Evolutionary conservation across 1,284 basidiomycete genomes (phyloP).

Genomic region (Sporisorium graminicola): DNA sequence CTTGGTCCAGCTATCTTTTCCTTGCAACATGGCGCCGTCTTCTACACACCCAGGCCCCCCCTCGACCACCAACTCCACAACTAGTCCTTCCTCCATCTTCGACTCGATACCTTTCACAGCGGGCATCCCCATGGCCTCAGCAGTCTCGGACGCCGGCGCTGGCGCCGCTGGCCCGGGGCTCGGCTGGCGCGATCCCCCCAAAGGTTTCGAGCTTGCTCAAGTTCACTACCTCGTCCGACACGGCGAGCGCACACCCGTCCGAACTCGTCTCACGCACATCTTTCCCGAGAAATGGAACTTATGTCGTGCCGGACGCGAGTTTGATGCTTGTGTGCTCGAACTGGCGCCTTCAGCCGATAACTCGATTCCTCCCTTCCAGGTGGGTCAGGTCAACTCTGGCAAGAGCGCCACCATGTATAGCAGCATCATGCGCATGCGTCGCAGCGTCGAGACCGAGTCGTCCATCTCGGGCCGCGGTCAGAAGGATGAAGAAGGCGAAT

Average conservation of each 20-base stretch:
- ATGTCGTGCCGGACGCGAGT: constrained; percentile 61
- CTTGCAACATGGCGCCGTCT: constrained; percentile 7
- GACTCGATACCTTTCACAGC: constrained; percentile 33
- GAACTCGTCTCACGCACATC: constrained; percentile 58
- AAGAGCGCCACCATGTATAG: constrained; percentile 35
- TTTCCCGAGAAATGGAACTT: constrained; percentile 64
- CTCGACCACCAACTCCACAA: constrained; percentile 2
- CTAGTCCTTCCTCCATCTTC: constrained; percentile 4
- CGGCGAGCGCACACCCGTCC: constrained; percentile 66
- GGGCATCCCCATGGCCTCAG: constrained; percentile 45
- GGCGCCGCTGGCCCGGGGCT: constrained; percentile 51
- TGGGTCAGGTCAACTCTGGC: constrained; percentile 30
- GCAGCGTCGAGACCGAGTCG: constrained; percentile 51
- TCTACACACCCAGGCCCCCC: background rate
- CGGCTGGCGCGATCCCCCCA: constrained; percentile 59
- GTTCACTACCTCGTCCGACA: constrained; percentile 66
- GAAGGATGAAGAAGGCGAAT: constrained; percentile 56
- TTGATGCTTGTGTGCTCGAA: constrained; percentile 58
- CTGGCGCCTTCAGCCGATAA: constrained; percentile 17
- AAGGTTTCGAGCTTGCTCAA: constrained; percentile 56
- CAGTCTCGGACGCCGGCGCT: constrained; percentile 32
- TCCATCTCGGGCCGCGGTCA: constrained; percentile 24
- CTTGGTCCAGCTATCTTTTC: too few species aligned
- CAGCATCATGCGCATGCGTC: constrained; percentile 47
- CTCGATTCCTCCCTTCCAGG: constrained; percentile 33